These are phyloP conservation scores for Xanthoconium purpureum DNA, from an alignment of 768 basidiomycete genomes.

Conservation along the genomic window DNA sequence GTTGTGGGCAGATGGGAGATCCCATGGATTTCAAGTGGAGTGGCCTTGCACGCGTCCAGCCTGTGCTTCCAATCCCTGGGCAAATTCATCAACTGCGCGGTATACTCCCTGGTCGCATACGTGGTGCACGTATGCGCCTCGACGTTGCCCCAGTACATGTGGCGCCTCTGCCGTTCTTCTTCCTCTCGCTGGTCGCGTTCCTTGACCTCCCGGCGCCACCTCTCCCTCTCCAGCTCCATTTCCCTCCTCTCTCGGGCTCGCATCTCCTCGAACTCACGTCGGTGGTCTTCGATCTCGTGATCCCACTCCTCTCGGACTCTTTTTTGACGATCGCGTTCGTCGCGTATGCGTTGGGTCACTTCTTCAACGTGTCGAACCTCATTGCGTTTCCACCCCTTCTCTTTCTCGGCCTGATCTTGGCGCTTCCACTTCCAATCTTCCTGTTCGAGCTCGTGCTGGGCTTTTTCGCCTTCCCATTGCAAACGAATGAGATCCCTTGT, in stretches of 20 bases:
- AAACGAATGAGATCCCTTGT: constrained; percentile 1
- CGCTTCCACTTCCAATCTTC: constrained; percentile 3
- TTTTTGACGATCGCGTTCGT: constrained; percentile 10
- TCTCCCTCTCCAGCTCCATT: neutral
- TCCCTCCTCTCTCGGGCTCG: constrained; percentile 1
- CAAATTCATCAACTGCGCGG: constrained; percentile 30
- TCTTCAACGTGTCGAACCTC: constrained; percentile 2
- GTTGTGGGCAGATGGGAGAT: constrained; percentile 10
- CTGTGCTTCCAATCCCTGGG: constrained; percentile 18
- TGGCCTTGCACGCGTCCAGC: constrained; percentile 23
- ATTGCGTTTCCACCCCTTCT: constrained; percentile 1
- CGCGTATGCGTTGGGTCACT: neutral
- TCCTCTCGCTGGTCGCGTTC: constrained; percentile 19
- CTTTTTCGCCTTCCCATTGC: constrained; percentile 7
- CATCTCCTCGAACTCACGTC: constrained; percentile 3
- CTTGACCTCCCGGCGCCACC: constrained; percentile 15
- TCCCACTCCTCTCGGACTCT: neutral
- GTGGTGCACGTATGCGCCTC: constrained; percentile 23
- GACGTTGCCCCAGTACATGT: constrained; percentile 23
- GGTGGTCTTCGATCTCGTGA: neutral
- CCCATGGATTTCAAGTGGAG: constrained; percentile 23
- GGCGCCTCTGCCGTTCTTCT: constrained; percentile 22
- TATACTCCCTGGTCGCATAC: constrained; percentile 30
- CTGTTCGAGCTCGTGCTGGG: neutral
- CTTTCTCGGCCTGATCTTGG: neutral